Base-by-base conservation (phyloP, 2,329 filamentous ascomycete genomes). In the Xylariaceae sp. region DNA sequence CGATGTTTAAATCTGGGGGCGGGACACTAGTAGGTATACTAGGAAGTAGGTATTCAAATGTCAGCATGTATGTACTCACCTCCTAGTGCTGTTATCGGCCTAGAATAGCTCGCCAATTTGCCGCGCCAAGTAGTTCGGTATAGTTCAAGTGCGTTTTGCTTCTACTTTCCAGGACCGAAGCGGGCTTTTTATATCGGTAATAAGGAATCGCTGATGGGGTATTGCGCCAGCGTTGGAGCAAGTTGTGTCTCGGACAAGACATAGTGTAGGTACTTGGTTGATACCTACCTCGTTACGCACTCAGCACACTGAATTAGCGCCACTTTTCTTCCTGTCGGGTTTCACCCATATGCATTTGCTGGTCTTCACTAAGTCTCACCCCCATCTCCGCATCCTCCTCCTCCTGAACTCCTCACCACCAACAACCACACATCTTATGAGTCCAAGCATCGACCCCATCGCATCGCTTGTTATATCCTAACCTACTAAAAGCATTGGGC, bases 371-470 rank as follows among this genome's bases (percentile, higher is more conserved):
- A 37, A 37, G 32, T 37, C 32, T 37, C 60, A 65, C 60, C 65
- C 65, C 66, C 66, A 68, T 67, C 69, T 69, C 68, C 70, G 65
- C 66, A 71, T 65, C 60, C 64, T 60, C 48, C 49, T 54, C 56
- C 44, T 45, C 47, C 32, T 37, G 32, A 16, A 37, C 54, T 49
- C 54, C 47, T 55, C 63, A 62, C 62, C 32, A 37, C 6, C 32
- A 37, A 37, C 59, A 66, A 65, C 63, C 64, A 61, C 56, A 61
- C 59, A 62, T 54, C 60, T 60, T 58, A 56, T 60, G 60, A 62
- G 59, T 66, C 56, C 52, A 49, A 52, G 44, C 43, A 51, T 57
- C 52, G 45, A 48, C 51, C 53, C 54, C 55, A 49, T 61, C 51
- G 46, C 21, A 44, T 44, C 19, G 20, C 43, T 7, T 21, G 9